phyloP scores from a whole-genome alignment of 2,329 filamentous ascomycete genomes.

The Aspergillus tamarii region DNA sequence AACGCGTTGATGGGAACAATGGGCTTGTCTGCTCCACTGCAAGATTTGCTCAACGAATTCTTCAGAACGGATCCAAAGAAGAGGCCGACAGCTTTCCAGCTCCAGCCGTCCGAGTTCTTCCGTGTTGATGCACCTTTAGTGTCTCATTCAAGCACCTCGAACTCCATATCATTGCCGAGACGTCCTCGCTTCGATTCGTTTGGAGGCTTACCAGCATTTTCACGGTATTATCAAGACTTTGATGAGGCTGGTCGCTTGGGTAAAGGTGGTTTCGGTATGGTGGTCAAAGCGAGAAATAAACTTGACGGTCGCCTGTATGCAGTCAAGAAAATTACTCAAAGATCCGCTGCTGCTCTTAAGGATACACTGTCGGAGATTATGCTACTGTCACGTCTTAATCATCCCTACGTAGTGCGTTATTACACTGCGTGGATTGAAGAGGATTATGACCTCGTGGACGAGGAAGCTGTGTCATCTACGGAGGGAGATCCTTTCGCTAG shows the following conservation, averaged over 20 bases:
- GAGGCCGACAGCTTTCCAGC: conserved; percentile 77
- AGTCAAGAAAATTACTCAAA: conserved; percentile 92
- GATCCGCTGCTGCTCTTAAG: conserved; percentile 65
- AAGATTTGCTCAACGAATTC: conserved; percentile 79
- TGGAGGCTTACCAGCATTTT: conserved; percentile 58
- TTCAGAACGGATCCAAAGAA: conserved; percentile 86
- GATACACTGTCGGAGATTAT: conserved; percentile 81
- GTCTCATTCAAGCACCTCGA: conserved; percentile 46
- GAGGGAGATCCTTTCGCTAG: conserved; percentile 57
- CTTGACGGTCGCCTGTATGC: conserved; percentile 92
- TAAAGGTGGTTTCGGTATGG: conserved; percentile 93
- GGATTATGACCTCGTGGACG: conserved; percentile 45
- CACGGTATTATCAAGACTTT: conserved; percentile 86
- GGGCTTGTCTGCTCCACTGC: conserved; percentile 72
- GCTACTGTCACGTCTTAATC: conserved; percentile 87
- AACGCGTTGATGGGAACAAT: conserved; percentile 71
- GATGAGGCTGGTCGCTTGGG: conserved; percentile 86
- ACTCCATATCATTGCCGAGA: conserved; percentile 49
- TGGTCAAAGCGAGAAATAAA: conserved; percentile 93
- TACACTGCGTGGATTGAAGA: conserved; percentile 95
- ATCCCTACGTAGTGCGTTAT: conserved; percentile 85
- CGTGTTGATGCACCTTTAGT: conserved; percentile 43
- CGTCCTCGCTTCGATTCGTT: conserved; percentile 66
- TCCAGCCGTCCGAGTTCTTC: conserved; percentile 58
- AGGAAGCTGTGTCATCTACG: conserved; percentile 50